Evolutionary conservation across 2,329 filamentous ascomycete species (phyloP).

Genomic region (Pseudopithomyces maydicus): DNA sequence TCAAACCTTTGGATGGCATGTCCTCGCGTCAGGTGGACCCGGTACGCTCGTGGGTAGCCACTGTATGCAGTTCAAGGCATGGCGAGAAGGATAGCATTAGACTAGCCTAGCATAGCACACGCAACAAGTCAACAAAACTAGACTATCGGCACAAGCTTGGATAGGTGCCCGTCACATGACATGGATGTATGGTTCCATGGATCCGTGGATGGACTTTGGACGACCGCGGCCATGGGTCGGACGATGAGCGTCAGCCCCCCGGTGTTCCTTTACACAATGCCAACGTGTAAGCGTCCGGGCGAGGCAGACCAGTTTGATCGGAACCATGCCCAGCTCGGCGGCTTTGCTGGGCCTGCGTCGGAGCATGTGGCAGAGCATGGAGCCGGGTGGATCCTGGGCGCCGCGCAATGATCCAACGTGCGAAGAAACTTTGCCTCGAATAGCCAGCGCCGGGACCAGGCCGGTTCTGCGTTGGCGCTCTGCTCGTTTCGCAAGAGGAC

Average conservation of each 20-base stretch:
- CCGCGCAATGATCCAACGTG: background rate
- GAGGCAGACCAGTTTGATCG: background rate
- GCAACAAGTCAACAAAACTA: no score
- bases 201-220: no score
- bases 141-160: no score
- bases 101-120: no score
- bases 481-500: no score
- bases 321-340: background rate
- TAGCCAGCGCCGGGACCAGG: no score
- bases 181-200: no score
- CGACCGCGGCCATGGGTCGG: no score
- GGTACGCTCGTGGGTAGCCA: background rate
- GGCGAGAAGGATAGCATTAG: background rate
- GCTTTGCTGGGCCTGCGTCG: background rate
- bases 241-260: background rate
- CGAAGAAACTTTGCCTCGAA: no score
- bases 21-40: constrained; percentile 1
- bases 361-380: background rate
- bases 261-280: background rate
- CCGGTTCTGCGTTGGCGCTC: no score
- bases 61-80: background rate
- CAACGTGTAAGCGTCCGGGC: background rate
- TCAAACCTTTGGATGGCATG: constrained; percentile 28
- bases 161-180: no score
- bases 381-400: background rate